Evolutionary conservation across 192 early-diverging fungal genomes (phyloP).

Genomic region (Entomortierella beljakovae): DNA sequence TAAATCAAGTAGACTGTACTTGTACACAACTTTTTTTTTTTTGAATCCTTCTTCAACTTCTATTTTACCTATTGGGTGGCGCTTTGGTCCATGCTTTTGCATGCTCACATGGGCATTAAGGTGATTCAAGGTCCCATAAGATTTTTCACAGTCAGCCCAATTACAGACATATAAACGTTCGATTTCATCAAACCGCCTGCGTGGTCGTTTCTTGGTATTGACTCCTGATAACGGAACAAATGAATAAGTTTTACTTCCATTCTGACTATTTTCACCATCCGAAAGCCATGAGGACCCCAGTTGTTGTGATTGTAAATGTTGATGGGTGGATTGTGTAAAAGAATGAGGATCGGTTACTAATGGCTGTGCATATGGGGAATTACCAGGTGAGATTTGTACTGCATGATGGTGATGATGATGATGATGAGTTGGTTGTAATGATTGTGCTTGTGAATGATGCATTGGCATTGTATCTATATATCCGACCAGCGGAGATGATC

Average conservation of each 20-base stretch:
- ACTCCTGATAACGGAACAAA: constrained; percentile 68
- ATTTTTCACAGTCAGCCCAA: constrained; percentile 66
- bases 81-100: constrained; percentile 74
- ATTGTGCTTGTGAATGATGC: constrained; percentile 1
- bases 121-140: constrained; percentile 75
- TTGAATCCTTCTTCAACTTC: not conserved
- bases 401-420: not conserved
- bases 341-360: not conserved
- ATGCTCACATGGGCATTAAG: constrained; percentile 76
- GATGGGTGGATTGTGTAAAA: constrained; percentile 14
- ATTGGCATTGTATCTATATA: constrained; percentile 48
- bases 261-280: constrained; percentile 14
- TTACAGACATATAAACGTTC: constrained; percentile 73
- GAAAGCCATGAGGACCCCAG: constrained; percentile 7
- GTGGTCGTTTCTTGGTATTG: constrained; percentile 68
- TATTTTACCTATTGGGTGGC: constrained; percentile 58
- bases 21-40: not conserved
- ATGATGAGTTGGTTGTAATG: not conserved
- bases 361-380: constrained; percentile 10
- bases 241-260: constrained; percentile 59
- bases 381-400: not conserved
- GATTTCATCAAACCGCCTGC: constrained; percentile 72
- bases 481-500: constrained; percentile 42
- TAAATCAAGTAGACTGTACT: not conserved
- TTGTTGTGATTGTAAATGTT: not conserved